Evolutionary conservation across 495 filamentous ascomycete species (phyloP).

Genomic region (Chlorociboria aeruginascens): DNA sequence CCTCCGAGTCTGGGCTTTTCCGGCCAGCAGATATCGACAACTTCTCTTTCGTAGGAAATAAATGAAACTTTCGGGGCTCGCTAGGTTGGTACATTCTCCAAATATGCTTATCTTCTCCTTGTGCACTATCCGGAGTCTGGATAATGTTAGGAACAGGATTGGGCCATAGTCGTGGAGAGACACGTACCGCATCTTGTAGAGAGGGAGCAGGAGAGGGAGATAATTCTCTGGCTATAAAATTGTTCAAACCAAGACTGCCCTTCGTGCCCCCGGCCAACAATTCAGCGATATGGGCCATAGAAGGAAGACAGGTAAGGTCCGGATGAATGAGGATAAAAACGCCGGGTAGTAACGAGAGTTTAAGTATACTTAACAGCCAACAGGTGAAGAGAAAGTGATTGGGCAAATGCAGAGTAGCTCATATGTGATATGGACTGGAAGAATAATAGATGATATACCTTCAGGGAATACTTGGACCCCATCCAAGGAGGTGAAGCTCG

Average conservation of each 20-base stretch:
- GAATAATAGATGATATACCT: slow-evolving; percentile 14
- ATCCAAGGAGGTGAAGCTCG: slow-evolving; percentile 9
- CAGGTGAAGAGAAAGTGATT: not conserved
- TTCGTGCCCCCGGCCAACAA: slow-evolving; percentile 13
- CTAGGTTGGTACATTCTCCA: slow-evolving; percentile 42
- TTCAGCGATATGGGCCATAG: slow-evolving; percentile 22
- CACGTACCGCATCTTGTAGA: slow-evolving; percentile 10
- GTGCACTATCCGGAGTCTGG: slow-evolving; percentile 22
- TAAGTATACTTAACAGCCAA: not conserved
- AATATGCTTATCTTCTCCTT: slow-evolving; percentile 30
- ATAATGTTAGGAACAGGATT: slow-evolving; percentile 1
- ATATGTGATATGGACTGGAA: not conserved
- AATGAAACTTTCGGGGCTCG: slow-evolving; percentile 34
- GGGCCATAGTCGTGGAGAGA: not conserved
- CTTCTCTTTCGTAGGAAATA: slow-evolving; percentile 34
- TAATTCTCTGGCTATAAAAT: slow-evolving; percentile 22
- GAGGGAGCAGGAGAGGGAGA: slow-evolving; percentile 4
- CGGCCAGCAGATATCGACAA: slow-evolving; percentile 20
- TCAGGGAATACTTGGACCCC: slow-evolving; percentile 13
- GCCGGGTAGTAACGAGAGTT: not conserved
- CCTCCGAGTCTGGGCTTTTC: slow-evolving; percentile 39
- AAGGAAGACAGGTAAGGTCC: not conserved
- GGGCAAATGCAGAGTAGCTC: no score
- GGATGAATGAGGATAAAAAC: slow-evolving; percentile 3
- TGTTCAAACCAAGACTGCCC: slow-evolving; percentile 18